Base-by-base conservation (phyloP, 75 land plant species). In the Pinus albicaulis region DNA sequence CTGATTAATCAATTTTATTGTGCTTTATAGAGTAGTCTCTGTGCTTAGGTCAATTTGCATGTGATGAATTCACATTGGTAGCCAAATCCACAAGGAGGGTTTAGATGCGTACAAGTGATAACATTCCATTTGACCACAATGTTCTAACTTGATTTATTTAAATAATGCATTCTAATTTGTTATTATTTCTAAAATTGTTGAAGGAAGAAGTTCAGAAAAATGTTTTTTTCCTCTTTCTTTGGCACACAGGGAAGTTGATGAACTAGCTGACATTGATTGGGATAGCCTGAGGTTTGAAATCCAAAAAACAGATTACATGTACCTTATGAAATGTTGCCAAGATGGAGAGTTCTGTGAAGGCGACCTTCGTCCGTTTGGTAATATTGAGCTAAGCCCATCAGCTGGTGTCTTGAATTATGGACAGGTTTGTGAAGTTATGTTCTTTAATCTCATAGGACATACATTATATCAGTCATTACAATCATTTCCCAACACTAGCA, bases 331-430 rank as follows among this genome's bases (percentile, higher is more conserved):
- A 55, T 78, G 81, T 28, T 24, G 28, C 22, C 57, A 56, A 23
- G 75, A 78, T 38, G 82, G 73, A 44, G 77, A 61, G 17, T 78
- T 82, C 74, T 57, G 36, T 48, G 58, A 60, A 56, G 84, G 82
- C 20, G 77, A 79, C 24, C 82, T 82, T 28, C 26, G 38, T 22
- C 82, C 82, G 24, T 82, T 26, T 79, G 84, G 77, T 11, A 25
- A 56, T 23, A 10, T 82, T 56, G 66, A 82, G 57, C 53, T 82
- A 44, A 79, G 82, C 57, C 84, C 84, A 23, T 78, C 84, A 19
- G 84, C 84, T 55, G 77, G 81, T 56, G 84, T 82, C 58, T 61
- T 82, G 25, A 82, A 82, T 55, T 82, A 82, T 82, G 84, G 82
- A 55, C 84, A 82, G 79, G 84, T 82, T 59, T 31, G 76, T 59